A percentile compares a stretch with the other conserved stretches of the same genome.
These are phyloP conservation scores for Avena sativa DNA, from an alignment of 176 grass and related monocot genomes.

Conservation along the genomic window DNA sequence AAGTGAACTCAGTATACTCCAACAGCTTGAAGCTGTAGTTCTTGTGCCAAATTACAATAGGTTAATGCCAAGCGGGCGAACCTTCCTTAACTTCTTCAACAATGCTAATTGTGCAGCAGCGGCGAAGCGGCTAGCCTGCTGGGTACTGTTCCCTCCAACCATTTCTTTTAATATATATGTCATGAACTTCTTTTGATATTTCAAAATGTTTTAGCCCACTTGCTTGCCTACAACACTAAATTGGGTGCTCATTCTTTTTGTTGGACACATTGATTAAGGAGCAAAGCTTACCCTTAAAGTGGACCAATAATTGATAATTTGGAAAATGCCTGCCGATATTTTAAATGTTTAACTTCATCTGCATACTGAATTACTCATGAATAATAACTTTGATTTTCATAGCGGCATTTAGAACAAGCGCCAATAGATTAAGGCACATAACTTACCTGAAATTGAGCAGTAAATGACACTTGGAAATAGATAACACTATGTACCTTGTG, in stretches of 20 bases:
- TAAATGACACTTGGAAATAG: neutral
- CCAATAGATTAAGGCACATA: slow-evolving; percentile 6
- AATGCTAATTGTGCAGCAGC: slow-evolving; percentile 93
- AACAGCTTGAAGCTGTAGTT: slow-evolving; percentile 93
- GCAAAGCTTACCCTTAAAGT: neutral
- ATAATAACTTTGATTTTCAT: neutral
- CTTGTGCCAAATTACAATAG: slow-evolving; percentile 98
- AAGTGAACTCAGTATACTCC: slow-evolving; percentile 89
- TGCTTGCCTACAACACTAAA: slow-evolving; percentile 9
- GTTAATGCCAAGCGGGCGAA: slow-evolving; percentile 85
- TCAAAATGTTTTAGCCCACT: neutral
- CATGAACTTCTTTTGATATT: neutral
- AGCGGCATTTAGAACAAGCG: slow-evolving; percentile 17
- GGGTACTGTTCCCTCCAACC: slow-evolving; percentile 63
- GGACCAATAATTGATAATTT: neutral
- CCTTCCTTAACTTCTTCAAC: slow-evolving; percentile 90
- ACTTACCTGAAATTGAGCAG: neutral
- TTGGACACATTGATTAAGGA: slow-evolving; percentile 13
- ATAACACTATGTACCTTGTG: neutral
- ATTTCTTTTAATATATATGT: slow-evolving; percentile 2
- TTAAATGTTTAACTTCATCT: neutral
- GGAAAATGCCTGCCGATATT: neutral
- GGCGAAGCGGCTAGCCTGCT: slow-evolving; percentile 92
- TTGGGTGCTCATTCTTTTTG: neutral
- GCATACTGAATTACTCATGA: neutral